phyloP scores from a whole-genome alignment of 2,329 filamentous ascomycete species.

The Pseudogymnoascus sp. region DNA sequence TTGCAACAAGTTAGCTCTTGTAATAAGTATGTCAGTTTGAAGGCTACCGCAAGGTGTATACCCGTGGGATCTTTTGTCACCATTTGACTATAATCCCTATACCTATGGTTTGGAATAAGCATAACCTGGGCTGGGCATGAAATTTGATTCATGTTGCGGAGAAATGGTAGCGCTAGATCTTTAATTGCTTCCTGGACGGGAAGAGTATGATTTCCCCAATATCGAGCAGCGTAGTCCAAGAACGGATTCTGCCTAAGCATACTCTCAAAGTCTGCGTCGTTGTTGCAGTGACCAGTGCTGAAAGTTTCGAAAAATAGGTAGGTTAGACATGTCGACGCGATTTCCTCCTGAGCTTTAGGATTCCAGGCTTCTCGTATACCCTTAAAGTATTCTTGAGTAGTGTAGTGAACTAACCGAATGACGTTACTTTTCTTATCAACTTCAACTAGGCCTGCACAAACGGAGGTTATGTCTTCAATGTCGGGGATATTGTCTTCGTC shows the following conservation, averaged over 20 bases:
- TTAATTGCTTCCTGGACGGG: not conserved
- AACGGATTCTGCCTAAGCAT: not conserved
- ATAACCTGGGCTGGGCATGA: not conserved
- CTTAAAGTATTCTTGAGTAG: slow-evolving; percentile 23
- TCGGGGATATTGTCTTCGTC: not conserved
- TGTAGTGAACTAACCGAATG: slow-evolving; percentile 22
- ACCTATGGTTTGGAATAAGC: not conserved
- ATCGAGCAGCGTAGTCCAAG: not conserved
- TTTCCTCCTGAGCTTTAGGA: not conserved
- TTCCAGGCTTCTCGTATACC: not conserved
- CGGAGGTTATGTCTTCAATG: slow-evolving; percentile 16
- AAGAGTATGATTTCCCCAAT: not conserved
- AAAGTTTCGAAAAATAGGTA: not conserved
- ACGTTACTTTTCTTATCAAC: slow-evolving; percentile 9
- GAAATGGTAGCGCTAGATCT: not conserved
- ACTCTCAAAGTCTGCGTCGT: not conserved
- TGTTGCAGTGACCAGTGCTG: not conserved
- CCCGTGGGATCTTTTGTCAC: slow-evolving; percentile 9
- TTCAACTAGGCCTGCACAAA: slow-evolving; percentile 19
- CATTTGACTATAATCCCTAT: not conserved
- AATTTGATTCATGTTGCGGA: not conserved
- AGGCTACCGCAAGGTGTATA: slow-evolving; percentile 18
- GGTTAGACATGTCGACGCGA: not conserved
- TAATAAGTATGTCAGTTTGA: slow-evolving; percentile 12
- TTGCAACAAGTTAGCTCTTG: not conserved